These are phyloP conservation scores for Phaeotremella fagi DNA, from an alignment of 768 basidiomycete genomes.

Conservation along the genomic window DNA sequence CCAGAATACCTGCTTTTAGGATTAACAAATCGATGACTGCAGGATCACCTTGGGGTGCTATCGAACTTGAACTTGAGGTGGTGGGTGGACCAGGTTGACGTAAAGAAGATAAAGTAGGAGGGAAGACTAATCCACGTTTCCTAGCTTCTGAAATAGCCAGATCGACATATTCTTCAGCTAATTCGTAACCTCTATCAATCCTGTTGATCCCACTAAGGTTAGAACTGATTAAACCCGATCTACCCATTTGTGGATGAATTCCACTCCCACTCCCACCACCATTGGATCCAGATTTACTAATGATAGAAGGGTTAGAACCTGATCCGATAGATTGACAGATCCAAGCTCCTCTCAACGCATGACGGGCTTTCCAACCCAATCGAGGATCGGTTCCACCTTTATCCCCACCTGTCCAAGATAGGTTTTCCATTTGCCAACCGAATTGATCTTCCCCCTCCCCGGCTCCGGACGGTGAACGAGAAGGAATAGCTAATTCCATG, in stretches of 20 bases:
- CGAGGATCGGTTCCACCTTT: slow-evolving; percentile 38
- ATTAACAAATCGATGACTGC: slow-evolving; percentile 39
- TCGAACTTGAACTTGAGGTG: background rate
- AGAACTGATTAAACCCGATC: slow-evolving; percentile 38
- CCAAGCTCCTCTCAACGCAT: slow-evolving; percentile 43
- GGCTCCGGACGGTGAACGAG: slow-evolving; percentile 7
- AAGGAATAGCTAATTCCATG: slow-evolving; percentile 18
- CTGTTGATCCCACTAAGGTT: slow-evolving; percentile 7
- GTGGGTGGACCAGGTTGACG: slow-evolving; percentile 7
- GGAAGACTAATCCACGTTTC: slow-evolving; percentile 34
- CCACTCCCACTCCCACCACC: slow-evolving; percentile 4
- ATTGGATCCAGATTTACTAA: slow-evolving; percentile 8
- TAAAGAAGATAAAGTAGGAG: slow-evolving; percentile 18
- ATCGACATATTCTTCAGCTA: slow-evolving; percentile 43
- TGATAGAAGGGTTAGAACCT: slow-evolving; percentile 20
- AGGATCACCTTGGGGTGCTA: slow-evolving; percentile 19
- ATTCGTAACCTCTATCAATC: slow-evolving; percentile 39
- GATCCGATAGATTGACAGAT: slow-evolving; percentile 40
- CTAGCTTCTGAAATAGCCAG: slow-evolving; percentile 35
- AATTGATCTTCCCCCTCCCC: slow-evolving; percentile 22
- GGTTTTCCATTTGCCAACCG: slow-evolving; percentile 39
- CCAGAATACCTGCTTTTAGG: slow-evolving; percentile 43
- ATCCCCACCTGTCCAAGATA: slow-evolving; percentile 39
- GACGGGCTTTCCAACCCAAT: slow-evolving; percentile 39
- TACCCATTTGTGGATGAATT: slow-evolving; percentile 19